phyloP scores from a whole-genome alignment of 495 filamentous ascomycete genomes.

The Penicillium egyptiacum region DNA sequence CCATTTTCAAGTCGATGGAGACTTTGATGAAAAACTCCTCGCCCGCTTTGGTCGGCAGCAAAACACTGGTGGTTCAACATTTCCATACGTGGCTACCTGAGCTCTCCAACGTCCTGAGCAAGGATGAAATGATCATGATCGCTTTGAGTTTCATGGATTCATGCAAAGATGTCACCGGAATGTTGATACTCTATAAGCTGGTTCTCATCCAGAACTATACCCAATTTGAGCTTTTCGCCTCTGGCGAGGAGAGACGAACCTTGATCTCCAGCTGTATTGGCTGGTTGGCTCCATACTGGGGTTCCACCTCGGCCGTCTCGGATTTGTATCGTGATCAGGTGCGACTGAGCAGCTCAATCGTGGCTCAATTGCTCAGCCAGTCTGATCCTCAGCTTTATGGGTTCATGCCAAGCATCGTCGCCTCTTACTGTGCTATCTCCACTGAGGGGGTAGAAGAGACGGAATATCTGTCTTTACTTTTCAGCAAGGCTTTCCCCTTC shows the following conservation, averaged over 20 bases:
- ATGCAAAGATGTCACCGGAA: slow-evolving; percentile 83
- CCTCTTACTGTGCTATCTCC: slow-evolving; percentile 80
- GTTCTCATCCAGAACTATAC: slow-evolving; percentile 89
- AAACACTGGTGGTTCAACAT: slow-evolving; percentile 93
- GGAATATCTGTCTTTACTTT: slow-evolving; percentile 76
- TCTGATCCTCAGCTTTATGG: slow-evolving; percentile 79
- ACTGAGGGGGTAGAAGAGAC: slow-evolving; percentile 61
- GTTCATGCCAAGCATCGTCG: slow-evolving; percentile 86
- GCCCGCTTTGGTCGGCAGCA: slow-evolving; percentile 84
- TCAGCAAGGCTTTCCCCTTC: slow-evolving; percentile 89
- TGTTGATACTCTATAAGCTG: slow-evolving; percentile 91
- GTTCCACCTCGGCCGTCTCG: slow-evolving; percentile 65
- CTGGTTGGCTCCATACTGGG: slow-evolving; percentile 97
- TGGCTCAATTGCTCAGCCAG: slow-evolving; percentile 76
- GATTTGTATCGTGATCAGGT: slow-evolving; percentile 92
- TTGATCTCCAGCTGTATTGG: slow-evolving; percentile 78
- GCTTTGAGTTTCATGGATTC: slow-evolving; percentile 93
- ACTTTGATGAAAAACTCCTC: slow-evolving; percentile 82
- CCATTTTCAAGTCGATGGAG: slow-evolving; percentile 87
- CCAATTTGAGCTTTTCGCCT: slow-evolving; percentile 72
- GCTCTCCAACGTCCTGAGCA: slow-evolving; percentile 69
- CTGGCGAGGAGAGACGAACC: slow-evolving; percentile 67
- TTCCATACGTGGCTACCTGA: slow-evolving; percentile 97
- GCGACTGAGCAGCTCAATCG: slow-evolving; percentile 84
- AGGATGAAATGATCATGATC: slow-evolving; percentile 85